Evolutionary conservation across 2,329 filamentous ascomycete genomes (phyloP), one percentile per base, ranked within the genome.

Genomic region (Cephalotrichum gorgonifer): DNA sequence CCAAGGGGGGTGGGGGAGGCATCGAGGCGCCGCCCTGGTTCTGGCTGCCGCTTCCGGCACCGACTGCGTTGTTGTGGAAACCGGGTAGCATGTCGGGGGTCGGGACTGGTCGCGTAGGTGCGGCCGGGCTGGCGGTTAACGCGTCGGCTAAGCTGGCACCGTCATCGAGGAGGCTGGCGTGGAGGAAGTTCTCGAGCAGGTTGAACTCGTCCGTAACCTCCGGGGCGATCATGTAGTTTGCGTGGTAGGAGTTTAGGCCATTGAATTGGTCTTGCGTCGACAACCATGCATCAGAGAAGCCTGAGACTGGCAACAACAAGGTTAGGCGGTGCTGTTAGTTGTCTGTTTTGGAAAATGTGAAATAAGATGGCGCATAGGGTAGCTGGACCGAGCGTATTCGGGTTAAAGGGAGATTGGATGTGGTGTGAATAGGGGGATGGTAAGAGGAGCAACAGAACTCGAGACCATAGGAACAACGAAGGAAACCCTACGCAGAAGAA

Each of bases 121-220:
- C 44, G 46, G 39, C 49, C 38, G 41, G 41, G 38, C 17, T 47
- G 59, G 31, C 57, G 54, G 54, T 88, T 48, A 48, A 43, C 25
- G 48, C 85, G 53, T 88, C 81, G 31, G 82, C 77, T 50, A 84
- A 80, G 51, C 84, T 75, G 47, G 81, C 81, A 53, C 79, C 80
- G 64, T 95, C 90, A 68, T 97, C 90, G 55, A 96, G 77, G 49
- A 96, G 72, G 62, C 88, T 95, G 56, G 83, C 94, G 65, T 90
- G 93, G 53, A 98, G 77, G 63, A 97, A 97, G 66, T 98, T 91
- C 72, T 94, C 95, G 61, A 98, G 80, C 47, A 97, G 73, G 63
- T 96, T 95, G 66, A 95, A 96, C 72, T 98, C 93, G 69, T 93
- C 93, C 53, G 86, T 90, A 58, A 96, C 87, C 68, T 98, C 93